Conservation (phyloP, 2,329 filamentous ascomycete species). For the Botrytis elliptica region DNA sequence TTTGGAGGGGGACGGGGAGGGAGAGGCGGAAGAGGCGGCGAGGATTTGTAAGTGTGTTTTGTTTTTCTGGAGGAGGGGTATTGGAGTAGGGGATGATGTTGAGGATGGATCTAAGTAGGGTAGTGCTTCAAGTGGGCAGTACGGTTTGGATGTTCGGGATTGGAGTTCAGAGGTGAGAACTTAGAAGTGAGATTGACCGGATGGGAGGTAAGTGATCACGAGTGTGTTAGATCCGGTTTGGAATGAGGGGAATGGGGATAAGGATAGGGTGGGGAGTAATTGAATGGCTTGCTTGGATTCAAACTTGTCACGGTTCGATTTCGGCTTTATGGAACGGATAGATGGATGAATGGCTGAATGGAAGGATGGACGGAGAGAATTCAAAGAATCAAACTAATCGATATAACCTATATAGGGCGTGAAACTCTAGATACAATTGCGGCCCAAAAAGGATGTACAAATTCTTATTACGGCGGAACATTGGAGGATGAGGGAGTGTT, state of each 20-base stretch:
- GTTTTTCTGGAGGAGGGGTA: fast-evolving
- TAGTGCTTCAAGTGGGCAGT: background rate
- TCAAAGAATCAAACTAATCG: background rate
- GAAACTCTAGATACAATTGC: background rate
- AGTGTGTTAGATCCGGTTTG: background rate
- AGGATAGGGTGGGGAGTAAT: background rate
- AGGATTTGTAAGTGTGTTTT: background rate
- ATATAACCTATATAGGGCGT: background rate
- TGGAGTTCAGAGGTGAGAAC: background rate
- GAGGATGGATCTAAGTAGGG: background rate
- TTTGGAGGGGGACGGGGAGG: background rate
- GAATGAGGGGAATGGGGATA: background rate
- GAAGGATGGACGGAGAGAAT: background rate
- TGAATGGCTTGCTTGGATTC: background rate
- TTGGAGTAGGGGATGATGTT: background rate
- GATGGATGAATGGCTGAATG: background rate
- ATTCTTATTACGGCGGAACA: slow-evolving; percentile 8
- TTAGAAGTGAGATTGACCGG: background rate
- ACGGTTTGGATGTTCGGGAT: background rate
- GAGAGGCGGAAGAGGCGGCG: background rate
- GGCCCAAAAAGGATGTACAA: slow-evolving; percentile 12
- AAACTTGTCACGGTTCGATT: background rate
- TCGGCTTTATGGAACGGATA: background rate
- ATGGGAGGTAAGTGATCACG: background rate
- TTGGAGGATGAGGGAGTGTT: background rate